Evolutionary conservation across 192 early-diverging fungal species (phyloP), one percentile per base, ranked within the genome.

Genomic region (Dissophora ornata): DNA sequence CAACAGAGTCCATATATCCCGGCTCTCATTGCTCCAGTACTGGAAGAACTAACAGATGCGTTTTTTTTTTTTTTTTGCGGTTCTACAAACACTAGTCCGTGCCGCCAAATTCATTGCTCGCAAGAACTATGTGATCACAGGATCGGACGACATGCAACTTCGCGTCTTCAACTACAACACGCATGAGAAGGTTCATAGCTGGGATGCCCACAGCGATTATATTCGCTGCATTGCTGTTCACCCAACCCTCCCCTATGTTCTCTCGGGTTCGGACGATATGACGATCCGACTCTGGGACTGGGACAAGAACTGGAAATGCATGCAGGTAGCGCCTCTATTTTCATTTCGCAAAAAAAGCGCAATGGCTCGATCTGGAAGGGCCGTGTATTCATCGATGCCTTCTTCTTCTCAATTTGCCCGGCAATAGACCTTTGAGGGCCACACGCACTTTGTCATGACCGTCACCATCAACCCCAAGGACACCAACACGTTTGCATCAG

Each of bases 121-220:
- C 67, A 99, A 99, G 86, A 95, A 93, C 80, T 99, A 97, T 93
- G 84, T 99, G 46, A 87, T 98, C 48, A 91, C 96, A n/a, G 98
- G 98, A 40, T 94, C 95, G 19, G 98, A 99, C 77, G 98, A 99
- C 82, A 95, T 96, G 90, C 95, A 97, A 67, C 83, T 98, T 69
- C 88, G 92, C 15, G 96, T 99, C 51, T 99, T 93, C 92, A 99
- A 99, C 90, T 99, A 99, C 90, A 98, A 98, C 82, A 99, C 98
- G 30, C 95, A 96, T 79, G 98, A 99, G 83, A 98, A 98, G 69
- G 92, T 99, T 22, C 89, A 91, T 19, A 89, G 91, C 29, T 98
- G 98, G 80, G 96, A 98, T 62, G 98, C 96, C 18, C 98, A 99
- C 74, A 86, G 88, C 57, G 98, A 99, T 80, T 99, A 98, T 75